Base-by-base conservation (phyloP, 208 protist species). In the Phytomonas sp. region DNA sequence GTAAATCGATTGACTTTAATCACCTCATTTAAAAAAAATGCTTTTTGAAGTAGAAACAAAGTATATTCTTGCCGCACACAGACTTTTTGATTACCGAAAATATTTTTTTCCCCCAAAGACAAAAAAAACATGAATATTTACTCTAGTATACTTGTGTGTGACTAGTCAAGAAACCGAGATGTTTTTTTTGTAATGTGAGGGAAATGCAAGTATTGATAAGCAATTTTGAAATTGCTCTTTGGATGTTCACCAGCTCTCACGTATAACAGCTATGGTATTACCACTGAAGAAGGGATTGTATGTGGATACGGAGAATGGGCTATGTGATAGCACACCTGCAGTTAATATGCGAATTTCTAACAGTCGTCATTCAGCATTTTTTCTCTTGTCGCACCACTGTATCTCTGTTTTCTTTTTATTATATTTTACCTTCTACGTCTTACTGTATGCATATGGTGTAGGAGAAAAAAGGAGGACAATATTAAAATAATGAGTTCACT, bases 1-100 rank as follows among this genome's bases (percentile, higher is more conserved):
- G 37, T 13, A 36, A 73, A 68, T 51, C 11, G 70, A 70, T 70
- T 40, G 9, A 23, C 8, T 66, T 62, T 31, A 36, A 59, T 51
- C 63, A 63, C 63, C 9, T 66, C 11, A 32, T 60, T 29, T 53
- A 61, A n/a, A 8, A 53, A 31, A 53, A 51, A 20, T 66, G 20
- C 46, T 64, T 28, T 64, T 64, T 8, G 33, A 2, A 53, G 4
- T 67, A 13, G 59, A 67, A 67, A 60, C 26, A 34, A 56, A 56
- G 28, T 4, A 67, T 11, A 67, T 62, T 62, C 9, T 13, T 36
- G 9, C 9, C 31, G 9, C 9, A 13, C 31, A 31, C 60, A 31
- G 31, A 9, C 31, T 36, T 62, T 36, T 62, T 9, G 9, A 36
- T 4, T 31, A 62, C 4, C 9, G 30, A 62, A 9, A 9, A 34